These are phyloP conservation scores for Tuber aestivum DNA, from an alignment of 495 filamentous ascomycete species.

Conservation along the genomic window DNA sequence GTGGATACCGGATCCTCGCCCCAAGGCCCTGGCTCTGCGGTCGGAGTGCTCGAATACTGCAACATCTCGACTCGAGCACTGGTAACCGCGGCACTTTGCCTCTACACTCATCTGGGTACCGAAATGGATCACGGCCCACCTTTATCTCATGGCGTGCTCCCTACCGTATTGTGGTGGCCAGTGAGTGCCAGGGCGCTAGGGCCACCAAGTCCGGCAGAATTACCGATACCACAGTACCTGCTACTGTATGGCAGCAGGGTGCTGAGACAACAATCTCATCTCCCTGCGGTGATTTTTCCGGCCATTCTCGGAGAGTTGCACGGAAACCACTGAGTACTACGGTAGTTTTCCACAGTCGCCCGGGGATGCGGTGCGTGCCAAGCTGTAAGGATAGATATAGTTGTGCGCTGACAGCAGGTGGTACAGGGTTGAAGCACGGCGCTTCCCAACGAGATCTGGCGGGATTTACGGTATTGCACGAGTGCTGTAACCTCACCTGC, in stretches of 20 bases:
- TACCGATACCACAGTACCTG: neutral
- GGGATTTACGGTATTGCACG: no score
- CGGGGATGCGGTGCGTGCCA: neutral
- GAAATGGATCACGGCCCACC: neutral
- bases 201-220: neutral
- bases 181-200: no score
- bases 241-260: no score
- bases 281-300: neutral
- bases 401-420: neutral
- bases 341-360: neutral
- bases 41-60: no score
- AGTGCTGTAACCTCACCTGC: neutral
- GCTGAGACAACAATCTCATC: neutral
- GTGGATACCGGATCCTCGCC: neutral
- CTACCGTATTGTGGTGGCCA: neutral
- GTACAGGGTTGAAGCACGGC: neutral
- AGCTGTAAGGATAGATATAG: neutral
- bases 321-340: neutral
- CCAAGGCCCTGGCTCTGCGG: neutral
- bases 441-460: neutral
- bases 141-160: neutral
- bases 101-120: neutral
- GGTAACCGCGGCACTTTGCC: no score
- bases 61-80: no score
- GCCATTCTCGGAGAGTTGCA: no score